Base-by-base conservation (phyloP, 257 asterid genomes). In the Solanum raphanifolium region DNA sequence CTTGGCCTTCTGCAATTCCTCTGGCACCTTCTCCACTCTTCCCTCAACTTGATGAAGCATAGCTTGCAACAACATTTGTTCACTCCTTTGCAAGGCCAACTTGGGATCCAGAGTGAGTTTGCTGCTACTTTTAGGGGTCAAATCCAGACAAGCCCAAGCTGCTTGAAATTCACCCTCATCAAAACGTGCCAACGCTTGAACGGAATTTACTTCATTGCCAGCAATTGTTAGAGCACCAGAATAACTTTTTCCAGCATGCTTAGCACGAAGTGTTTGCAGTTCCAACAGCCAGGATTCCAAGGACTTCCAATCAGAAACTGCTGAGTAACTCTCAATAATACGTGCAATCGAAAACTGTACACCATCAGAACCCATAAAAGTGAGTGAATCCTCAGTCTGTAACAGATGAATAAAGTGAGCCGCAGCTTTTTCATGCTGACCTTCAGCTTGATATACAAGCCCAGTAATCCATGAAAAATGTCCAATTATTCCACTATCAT, bases 361-460 rank as follows among this genome's bases (percentile, higher is more conserved):
- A 15, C 97, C 98, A 82, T 92, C 98, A 88, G 99, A 94, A 88
- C 98, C 95, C 98, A 97, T 93, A 62, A 94, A 92, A 88, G 96
- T 82, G 85, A 97, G 96, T 84, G 96, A 93, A 84, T 96, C 98
- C 88, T 97, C 99, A 89, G 92, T 91, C 92, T 96, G 96, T 38
- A 97, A 92, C 84, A 95, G 92, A 93, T 94, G 94, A 89, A 93
- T 93, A 93, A 93, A 96, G 92, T 96, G 94, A 82, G 99, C 98
- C 86, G 99, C 98, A 89, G 99, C 99, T 90, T 96, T 97, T 90
- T 97, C 99, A 90, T 96, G 97, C 92, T 95, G 98, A 87, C 99
- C 99, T 90, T 91, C 85, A 68, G 98, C 96, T 92, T 95, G 98
- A 91, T 92, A 92, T 87, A 93, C 98, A 91, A 97, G 98, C 86